Percentiles rank a stretch among this genome's conserved stretches.
Evolutionary conservation across 177 flowering plant species (phyloP).

Genomic region (Tripterygium wilfordii): DNA sequence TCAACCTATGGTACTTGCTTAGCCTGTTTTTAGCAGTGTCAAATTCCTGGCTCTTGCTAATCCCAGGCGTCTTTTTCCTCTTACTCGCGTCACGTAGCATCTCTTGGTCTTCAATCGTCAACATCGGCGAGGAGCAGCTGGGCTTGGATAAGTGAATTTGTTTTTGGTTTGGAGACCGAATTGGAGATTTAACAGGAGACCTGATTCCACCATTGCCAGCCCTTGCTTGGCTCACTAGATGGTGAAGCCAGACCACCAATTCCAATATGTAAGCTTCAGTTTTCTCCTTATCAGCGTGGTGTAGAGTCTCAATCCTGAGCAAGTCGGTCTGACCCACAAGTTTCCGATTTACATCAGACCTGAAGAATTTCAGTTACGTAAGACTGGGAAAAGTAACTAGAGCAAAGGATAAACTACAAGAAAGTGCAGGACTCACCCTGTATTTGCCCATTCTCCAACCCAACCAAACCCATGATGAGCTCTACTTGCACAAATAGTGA

Average conservation of each 20-base stretch:
- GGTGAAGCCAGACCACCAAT: constrained; percentile 77
- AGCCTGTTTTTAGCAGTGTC: constrained; percentile 50
- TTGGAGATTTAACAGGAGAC: constrained; percentile 79
- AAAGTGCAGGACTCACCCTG: constrained; percentile 72
- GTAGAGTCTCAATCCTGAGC: constrained; percentile 68
- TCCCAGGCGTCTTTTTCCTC: constrained; percentile 78
- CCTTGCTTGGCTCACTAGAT: constrained; percentile 57
- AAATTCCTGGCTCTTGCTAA: constrained; percentile 91
- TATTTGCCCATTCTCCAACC: constrained; percentile 96
- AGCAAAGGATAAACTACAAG: too few relatives aligned
- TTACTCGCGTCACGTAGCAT: constrained; percentile 74
- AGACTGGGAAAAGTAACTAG: too few relatives aligned
- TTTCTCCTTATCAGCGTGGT: constrained; percentile 83
- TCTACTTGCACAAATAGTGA: constrained; percentile 20
- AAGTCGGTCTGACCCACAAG: constrained; percentile 51
- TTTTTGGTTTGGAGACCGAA: constrained; percentile 62
- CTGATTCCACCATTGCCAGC: constrained; percentile 43
- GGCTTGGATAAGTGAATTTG: constrained; percentile 30
- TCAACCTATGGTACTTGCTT: constrained; percentile 56
- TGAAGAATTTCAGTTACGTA: constrained; percentile 22
- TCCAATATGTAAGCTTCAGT: constrained; percentile 72
- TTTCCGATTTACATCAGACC: constrained; percentile 62
- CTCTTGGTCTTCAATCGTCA: constrained; percentile 72
- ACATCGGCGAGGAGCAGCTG: constrained; percentile 26
- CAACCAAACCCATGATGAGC: constrained; percentile 94